phyloP scores from a whole-genome alignment of 768 basidiomycete species.

The Russula dissimulans region DNA sequence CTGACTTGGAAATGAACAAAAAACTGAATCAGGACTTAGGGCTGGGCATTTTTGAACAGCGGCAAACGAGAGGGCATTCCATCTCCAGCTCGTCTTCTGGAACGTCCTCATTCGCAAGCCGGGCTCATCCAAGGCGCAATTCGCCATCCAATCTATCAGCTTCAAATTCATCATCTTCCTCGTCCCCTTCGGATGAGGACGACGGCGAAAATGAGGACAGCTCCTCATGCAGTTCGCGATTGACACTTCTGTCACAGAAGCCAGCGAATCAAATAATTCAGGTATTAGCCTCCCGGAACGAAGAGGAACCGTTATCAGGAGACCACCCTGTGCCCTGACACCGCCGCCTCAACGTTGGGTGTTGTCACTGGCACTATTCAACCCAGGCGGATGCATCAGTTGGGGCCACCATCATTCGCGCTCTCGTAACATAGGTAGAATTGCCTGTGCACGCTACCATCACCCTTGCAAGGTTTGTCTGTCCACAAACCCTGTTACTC shows the following conservation, averaged over 20 bases:
- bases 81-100: conserved; percentile 16
- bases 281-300: not conserved
- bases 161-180: not conserved
- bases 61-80: conserved; percentile 5
- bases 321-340: not conserved
- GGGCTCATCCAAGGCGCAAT: not conserved
- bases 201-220: not conserved
- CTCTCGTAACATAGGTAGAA: too few relatives aligned
- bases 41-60: conserved; percentile 23
- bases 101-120: not conserved
- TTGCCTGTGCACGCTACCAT: too few relatives aligned
- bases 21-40: conserved; percentile 19
- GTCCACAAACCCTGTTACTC: too few relatives aligned
- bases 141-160: not conserved
- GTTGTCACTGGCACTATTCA: not conserved
- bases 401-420: not conserved
- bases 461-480: too few relatives aligned
- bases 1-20: not conserved
- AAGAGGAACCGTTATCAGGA: not conserved
- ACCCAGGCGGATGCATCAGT: not conserved
- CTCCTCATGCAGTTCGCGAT: not conserved
- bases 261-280: conserved; percentile 4
- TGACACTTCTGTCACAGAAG: not conserved
- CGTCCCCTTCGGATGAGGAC: not conserved
- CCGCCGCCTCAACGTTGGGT: too few relatives aligned